These are phyloP conservation scores for Cyamopsis tetragonoloba DNA, from an alignment of 306 rosid genomes.

Conservation along the genomic window DNA sequence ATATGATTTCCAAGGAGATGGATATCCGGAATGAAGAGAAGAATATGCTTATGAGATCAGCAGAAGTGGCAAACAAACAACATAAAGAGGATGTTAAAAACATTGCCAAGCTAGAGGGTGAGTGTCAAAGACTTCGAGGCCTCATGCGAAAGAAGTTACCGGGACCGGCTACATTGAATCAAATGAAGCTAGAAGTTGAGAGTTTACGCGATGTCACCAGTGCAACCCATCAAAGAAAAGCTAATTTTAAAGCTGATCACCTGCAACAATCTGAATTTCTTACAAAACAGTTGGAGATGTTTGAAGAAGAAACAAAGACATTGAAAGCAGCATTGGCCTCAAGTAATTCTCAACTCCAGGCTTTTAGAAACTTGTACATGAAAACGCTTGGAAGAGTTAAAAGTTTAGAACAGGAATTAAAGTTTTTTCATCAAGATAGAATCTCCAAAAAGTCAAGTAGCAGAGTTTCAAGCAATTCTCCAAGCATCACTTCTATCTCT, in stretches of 20 bases:
- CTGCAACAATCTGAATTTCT: constrained; percentile 69
- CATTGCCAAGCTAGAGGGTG: constrained; percentile 76
- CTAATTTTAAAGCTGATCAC: constrained; percentile 45
- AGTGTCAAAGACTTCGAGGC: constrained; percentile 81
- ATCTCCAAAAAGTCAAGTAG: constrained; percentile 56
- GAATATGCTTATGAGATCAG: constrained; percentile 78
- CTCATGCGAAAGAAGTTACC: constrained; percentile 90
- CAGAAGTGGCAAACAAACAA: constrained; percentile 74
- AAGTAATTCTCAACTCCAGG: constrained; percentile 75
- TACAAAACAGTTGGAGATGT: constrained; percentile 48
- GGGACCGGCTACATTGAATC: constrained; percentile 92
- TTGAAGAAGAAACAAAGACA: constrained; percentile 83
- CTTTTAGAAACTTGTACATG: constrained; percentile 68
- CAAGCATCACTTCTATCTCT: constrained; percentile 66
- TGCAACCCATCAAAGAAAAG: constrained; percentile 50
- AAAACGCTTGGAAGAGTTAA: constrained; percentile 62
- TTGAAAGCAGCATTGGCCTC: constrained; percentile 85
- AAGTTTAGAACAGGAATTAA: constrained; percentile 64
- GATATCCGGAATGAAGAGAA: constrained; percentile 96
- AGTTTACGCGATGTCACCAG: constrained; percentile 54
- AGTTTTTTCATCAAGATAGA: constrained; percentile 46
- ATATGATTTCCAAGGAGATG: constrained; percentile 72
- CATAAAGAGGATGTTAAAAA: constrained; percentile 68
- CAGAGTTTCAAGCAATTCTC: constrained; percentile 55
- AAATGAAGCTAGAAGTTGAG: constrained; percentile 90